Conservation (phyloP, 2,329 filamentous ascomycete species). For the Trichoderma atroviride region DNA sequence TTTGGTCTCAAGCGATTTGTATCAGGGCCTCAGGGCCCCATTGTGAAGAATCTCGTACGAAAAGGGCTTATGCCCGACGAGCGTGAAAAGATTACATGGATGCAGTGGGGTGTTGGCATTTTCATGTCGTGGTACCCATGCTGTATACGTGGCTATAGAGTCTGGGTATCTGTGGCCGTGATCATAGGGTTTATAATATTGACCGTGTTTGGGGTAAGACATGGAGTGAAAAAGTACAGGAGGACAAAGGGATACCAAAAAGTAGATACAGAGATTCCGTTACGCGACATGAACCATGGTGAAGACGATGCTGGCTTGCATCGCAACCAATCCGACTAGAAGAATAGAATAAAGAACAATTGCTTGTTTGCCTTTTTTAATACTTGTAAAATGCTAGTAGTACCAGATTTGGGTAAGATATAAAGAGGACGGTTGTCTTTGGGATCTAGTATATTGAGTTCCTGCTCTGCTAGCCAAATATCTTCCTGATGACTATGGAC, state of each 20-base stretch:
- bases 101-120: conserved; percentile 9
- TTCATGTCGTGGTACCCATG: conserved; percentile 12
- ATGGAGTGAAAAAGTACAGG: not conserved
- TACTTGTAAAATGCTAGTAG: no score
- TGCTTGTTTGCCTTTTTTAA: no score
- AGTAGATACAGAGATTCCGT: conserved; percentile 2
- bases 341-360: not conserved
- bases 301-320: not conserved
- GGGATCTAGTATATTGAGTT: no score
- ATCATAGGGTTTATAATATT: not conserved
- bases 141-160: not conserved
- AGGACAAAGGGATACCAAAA: conserved; percentile 9
- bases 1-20: conserved; percentile 9
- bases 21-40: not conserved
- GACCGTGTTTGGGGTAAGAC: not conserved
- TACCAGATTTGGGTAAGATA: no score
- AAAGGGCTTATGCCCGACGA: not conserved
- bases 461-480: no score
- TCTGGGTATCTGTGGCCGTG: not conserved
- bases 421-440: no score
- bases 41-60: not conserved
- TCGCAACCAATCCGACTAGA: not conserved
- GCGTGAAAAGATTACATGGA: not conserved
- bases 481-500: no score
- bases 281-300: not conserved